phyloP scores from a whole-genome alignment of 108 stramenopile species.

The Discostella pseudostelligera region DNA sequence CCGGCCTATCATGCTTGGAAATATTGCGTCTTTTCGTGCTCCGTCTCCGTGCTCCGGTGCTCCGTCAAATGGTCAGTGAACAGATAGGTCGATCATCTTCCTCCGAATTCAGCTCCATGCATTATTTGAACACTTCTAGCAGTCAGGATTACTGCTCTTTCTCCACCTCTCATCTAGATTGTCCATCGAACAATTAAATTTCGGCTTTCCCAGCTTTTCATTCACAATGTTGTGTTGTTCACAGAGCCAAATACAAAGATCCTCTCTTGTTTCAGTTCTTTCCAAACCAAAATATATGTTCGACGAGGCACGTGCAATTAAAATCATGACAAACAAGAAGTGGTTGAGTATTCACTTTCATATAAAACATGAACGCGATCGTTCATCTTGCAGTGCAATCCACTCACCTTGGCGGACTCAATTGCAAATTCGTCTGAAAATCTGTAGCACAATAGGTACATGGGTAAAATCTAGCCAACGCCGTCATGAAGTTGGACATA shows the following conservation, averaged over 20 bases:
- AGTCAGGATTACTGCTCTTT: slow-evolving; percentile 69
- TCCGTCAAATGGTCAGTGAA: background rate
- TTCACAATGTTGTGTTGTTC: slow-evolving; percentile 87
- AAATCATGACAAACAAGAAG: too few species aligned
- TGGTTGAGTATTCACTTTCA: too few species aligned
- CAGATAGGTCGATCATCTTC: background rate
- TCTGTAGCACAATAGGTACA: slow-evolving; percentile 81
- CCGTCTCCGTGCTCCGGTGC: background rate
- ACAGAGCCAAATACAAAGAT: slow-evolving; percentile 82
- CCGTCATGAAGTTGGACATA: slow-evolving; percentile 64
- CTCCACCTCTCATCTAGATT: slow-evolving; percentile 84
- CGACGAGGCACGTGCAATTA: too few species aligned
- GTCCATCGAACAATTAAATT: slow-evolving; percentile 71
- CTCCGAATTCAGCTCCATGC: background rate
- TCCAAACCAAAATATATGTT: too few species aligned
- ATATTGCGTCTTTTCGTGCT: background rate
- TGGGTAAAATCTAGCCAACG: slow-evolving; percentile 82
- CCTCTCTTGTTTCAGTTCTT: slow-evolving; percentile 68
- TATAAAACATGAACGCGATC: too few species aligned
- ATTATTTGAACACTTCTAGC: slow-evolving; percentile 22
- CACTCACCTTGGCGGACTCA: slow-evolving; percentile 62
- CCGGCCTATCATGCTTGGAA: too few species aligned
- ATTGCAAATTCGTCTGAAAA: slow-evolving; percentile 68
- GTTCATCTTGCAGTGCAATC: background rate
- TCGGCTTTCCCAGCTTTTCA: slow-evolving; percentile 74